phyloP scores from a whole-genome alignment of 805 yeast genomes.

The Candida sanyiensis region DNA sequence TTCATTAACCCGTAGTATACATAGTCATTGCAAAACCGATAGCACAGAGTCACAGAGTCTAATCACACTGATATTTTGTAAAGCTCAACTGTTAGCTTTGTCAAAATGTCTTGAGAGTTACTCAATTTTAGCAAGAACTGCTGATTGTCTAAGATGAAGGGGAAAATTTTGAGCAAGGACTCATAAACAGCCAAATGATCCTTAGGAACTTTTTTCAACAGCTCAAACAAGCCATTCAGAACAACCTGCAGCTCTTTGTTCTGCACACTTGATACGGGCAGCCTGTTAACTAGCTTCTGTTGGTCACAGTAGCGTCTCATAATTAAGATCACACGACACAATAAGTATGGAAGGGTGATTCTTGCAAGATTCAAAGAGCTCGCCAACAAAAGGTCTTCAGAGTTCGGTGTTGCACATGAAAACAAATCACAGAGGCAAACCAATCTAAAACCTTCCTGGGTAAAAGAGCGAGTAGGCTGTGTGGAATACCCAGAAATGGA shows the following conservation, averaged over 20 bases:
- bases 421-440: slow-evolving; percentile 53
- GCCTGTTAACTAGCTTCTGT: slow-evolving; percentile 46
- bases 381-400: too few species aligned
- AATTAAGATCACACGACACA: slow-evolving; percentile 53
- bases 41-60: too few species aligned
- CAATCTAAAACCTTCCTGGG: slow-evolving; percentile 45
- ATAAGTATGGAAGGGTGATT: slow-evolving; percentile 38
- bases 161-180: slow-evolving; percentile 17
- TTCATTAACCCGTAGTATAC: too few species aligned
- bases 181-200: slow-evolving; percentile 5
- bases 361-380: slow-evolving; percentile 34
- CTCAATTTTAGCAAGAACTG: slow-evolving; percentile 16
- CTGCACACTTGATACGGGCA: slow-evolving; percentile 66
- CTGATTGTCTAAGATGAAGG: slow-evolving; percentile 22
- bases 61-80: slow-evolving; percentile 15
- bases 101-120: slow-evolving; percentile 13
- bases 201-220: slow-evolving; percentile 17
- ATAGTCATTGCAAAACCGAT: too few species aligned
- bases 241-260: slow-evolving; percentile 51
- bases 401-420: too few species aligned
- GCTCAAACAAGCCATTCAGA: slow-evolving; percentile 37
- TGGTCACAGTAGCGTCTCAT: slow-evolving; percentile 63
- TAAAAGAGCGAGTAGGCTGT: slow-evolving; percentile 36
- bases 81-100: slow-evolving; percentile 22
- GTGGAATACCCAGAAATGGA: slow-evolving; percentile 52